Evolutionary conservation across 768 basidiomycete species (phyloP), one percentile per base, ranked within the genome.

Genomic region (Pleurotus eryngii): DNA sequence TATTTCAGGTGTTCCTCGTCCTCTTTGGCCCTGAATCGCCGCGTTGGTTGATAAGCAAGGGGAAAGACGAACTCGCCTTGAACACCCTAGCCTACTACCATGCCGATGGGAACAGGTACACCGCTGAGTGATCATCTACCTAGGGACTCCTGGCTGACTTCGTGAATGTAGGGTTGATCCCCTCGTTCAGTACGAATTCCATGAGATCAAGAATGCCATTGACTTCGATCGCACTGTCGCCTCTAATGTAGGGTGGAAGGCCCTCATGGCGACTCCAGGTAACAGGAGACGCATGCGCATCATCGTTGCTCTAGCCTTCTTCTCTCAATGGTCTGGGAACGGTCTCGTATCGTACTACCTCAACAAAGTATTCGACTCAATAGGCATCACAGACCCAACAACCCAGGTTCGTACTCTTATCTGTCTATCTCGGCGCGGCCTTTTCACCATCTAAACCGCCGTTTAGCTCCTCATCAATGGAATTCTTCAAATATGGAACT

Each of bases 71-170:
- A 12, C 68, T 82, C 56, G 85, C 85, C 0, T 69, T 77, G n/a
- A 60, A 69, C n/a, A 76, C 78, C 4, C 66, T 87, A 9, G 81
- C 81, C 1, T 76, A 80, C 59, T 83, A 83, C 60, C 85, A 87
- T 64, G 80, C 79, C 5, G 70, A 78, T 56, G 81, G 81, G 6
- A 72, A 84, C 58, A 62, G 68, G 68, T 56, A 40, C 30, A 12
- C 46, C 46, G 12, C 15, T 11, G 26, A 55, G 18, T 61, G 11
- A 37, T 12, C 24, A n/a, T 48, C 15, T 14, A 24, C 51, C 15
- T 11, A n/a, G 38, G 17, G 1, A 79, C 86, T 54, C 76, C 83
- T 50, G 43, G 3, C 6, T 17, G n/a, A 45, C 15, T 45, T 45
- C 3, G 7, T 17, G 5, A 5, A 14, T 22, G 5, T 50, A 80